Base-by-base conservation (phyloP, 1,139 yeast species). In the Hyphopichia pseudoburtonii region DNA sequence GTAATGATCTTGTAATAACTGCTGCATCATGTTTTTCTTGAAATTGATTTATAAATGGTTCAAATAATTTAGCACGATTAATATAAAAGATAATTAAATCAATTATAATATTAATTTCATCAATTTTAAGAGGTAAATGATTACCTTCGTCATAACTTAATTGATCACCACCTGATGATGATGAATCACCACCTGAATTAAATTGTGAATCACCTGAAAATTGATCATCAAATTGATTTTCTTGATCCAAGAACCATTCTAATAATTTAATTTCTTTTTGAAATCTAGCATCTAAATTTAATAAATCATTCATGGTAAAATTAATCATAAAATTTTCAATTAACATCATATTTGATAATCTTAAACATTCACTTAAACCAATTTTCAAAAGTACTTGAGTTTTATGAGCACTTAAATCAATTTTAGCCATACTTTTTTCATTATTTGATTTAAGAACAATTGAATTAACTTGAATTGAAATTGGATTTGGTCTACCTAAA, bases 401-500 rank as follows among this genome's bases (percentile, higher is more conserved):
- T 30, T 49, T 52, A 18, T 55, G 52, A 30, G 54, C 56, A 21
- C 54, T 53, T 14, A 60, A 41, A 28, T 59, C 54, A 25, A 53
- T 42, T 7, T 30, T 36, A 9, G 44, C 32, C 3, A 50, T 25
- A 12, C 50, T 48, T n/a, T 52, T 36, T 18, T 43, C 47, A 29
- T 46, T 43, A 2, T 53, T 36, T 30, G 60, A 49, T 40, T 55
- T 56, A 35, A 65, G 47, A 2, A 67, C 62, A 11, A 56, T 49
- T 22, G 69, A 69, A 44, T 70, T 71, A 28, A 75, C 70, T 43
- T 75, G 71, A 38, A 76, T 67, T 10, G 78, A 70, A 5, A 76
- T 75, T 1, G 82, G 82, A 44, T 75, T 76, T 9, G 82, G 81
- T 43, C 82, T 58, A 3, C 81, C 81, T 27, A 76, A 56, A 5